phyloP scores from a whole-genome alignment of 1,139 yeast genomes.

The Yamadazyma diospyri region DNA sequence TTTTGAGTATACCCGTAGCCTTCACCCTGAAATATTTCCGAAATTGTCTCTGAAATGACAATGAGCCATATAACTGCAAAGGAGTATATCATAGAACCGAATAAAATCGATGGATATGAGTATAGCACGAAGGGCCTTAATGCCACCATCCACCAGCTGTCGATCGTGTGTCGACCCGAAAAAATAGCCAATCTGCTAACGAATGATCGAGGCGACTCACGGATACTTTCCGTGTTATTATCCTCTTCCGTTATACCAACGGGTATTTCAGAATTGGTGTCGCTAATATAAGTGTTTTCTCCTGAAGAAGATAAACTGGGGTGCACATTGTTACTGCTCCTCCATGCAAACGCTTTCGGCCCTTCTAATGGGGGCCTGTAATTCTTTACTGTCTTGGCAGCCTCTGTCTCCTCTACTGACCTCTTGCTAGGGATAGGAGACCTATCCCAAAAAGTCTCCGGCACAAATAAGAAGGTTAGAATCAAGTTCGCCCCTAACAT shows the following conservation, averaged over 20 bases:
- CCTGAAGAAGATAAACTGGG: conserved; percentile 20
- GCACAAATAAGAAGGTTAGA: conserved; percentile 52
- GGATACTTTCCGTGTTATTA: conserved; percentile 7
- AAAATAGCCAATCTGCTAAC: conserved; percentile 20
- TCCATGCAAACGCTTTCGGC: conserved; percentile 34
- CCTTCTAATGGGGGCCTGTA: conserved; percentile 27
- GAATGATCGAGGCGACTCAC: conserved; percentile 13
- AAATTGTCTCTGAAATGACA: conserved; percentile 55
- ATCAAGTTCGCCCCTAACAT: conserved; percentile 47
- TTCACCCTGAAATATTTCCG: conserved; percentile 42
- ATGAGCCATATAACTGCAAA: conserved; percentile 64
- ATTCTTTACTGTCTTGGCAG: conserved; percentile 40
- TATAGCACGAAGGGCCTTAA: conserved; percentile 53
- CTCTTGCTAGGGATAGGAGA: conserved; percentile 49
- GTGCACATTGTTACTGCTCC: conserved; percentile 14
- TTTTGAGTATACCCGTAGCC: conserved; percentile 49
- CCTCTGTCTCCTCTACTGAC: conserved; percentile 46
- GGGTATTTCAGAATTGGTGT: conserved; percentile 13
- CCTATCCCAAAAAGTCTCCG: conserved; percentile 66
- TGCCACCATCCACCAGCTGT: conserved; percentile 57
- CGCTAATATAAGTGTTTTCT: conserved; percentile 8
- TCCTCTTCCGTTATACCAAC: conserved; percentile 18
- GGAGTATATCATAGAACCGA: conserved; percentile 50
- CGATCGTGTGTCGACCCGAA: conserved; percentile 47
- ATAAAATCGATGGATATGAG: conserved; percentile 51